phyloP scores from a whole-genome alignment of 2,329 filamentous ascomycete genomes.

The Phyllosticta citriasiana region DNA sequence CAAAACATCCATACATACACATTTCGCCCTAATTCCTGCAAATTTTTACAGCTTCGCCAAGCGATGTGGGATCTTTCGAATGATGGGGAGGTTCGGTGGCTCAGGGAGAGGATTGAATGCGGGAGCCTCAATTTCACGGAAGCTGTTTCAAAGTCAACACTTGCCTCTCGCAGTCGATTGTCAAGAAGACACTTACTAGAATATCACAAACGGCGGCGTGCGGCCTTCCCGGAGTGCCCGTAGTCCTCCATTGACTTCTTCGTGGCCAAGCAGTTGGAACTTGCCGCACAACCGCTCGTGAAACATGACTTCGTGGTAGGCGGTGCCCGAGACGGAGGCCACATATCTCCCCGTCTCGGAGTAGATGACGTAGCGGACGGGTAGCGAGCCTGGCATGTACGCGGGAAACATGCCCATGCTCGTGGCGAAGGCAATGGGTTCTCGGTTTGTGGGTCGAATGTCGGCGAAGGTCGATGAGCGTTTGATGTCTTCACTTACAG shows the following conservation, averaged over 20 bases:
- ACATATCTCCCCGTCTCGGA: not conserved
- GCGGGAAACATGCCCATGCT: not conserved
- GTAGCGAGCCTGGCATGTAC: not conserved
- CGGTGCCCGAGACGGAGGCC: not conserved
- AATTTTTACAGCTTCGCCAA: not conserved
- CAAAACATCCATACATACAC: too few species aligned
- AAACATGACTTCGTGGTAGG: not conserved
- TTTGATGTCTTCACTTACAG: not conserved
- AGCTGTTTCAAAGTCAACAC: not conserved
- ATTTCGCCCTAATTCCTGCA: too few species aligned
- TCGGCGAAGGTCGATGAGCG: not conserved
- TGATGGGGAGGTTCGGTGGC: not conserved
- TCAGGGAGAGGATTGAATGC: not conserved
- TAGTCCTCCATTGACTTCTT: not conserved
- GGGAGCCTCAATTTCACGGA: not conserved
- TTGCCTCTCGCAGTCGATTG: not conserved
- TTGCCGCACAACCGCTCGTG: not conserved
- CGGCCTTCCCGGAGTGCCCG: not conserved
- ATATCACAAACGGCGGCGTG: not conserved
- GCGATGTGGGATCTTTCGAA: not conserved
- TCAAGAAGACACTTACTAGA: not conserved
- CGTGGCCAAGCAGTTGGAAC: not conserved
- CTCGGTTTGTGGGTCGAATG: not conserved
- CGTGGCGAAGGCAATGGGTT: not conserved
- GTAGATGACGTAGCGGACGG: not conserved